Percentiles rank a stretch among this genome's conserved stretches.
phyloP scores from a whole-genome alignment of 768 basidiomycete genomes.

The Suillus variegatus region DNA sequence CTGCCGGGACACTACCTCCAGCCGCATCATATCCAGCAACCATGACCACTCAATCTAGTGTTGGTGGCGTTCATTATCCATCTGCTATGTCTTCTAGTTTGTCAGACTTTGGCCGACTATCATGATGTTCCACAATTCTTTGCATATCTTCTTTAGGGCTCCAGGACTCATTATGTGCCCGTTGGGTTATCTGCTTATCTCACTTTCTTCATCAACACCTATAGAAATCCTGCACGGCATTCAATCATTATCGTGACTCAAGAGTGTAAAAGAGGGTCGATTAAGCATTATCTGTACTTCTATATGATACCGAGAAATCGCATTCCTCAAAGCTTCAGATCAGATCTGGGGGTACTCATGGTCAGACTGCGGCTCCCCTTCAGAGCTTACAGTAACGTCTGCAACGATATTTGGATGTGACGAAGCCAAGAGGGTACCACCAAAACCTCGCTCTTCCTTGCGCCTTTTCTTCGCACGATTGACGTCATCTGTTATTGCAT shows the following conservation, averaged over 20 bases:
- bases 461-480: slow-evolving; percentile 41
- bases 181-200: slow-evolving; percentile 23
- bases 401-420: slow-evolving; percentile 30
- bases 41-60: slow-evolving; percentile 21
- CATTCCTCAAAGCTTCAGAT: slow-evolving; percentile 27
- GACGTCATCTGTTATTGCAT: slow-evolving; percentile 51
- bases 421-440: slow-evolving; percentile 68
- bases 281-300: slow-evolving; percentile 38
- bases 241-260: slow-evolving; percentile 16
- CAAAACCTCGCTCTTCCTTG: slow-evolving; percentile 67
- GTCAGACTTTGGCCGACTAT: slow-evolving; percentile 27
- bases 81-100: slow-evolving; percentile 25
- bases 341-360: slow-evolving; percentile 41
- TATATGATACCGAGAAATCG: slow-evolving; percentile 33
- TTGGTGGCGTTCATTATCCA: slow-evolving; percentile 21
- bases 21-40: slow-evolving; percentile 28
- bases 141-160: slow-evolving; percentile 23
- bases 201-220: slow-evolving; percentile 27
- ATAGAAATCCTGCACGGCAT: slow-evolving; percentile 29
- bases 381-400: slow-evolving; percentile 36
- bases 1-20: slow-evolving; percentile 31
- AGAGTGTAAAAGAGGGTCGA: slow-evolving; percentile 25
- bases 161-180: slow-evolving; percentile 29
- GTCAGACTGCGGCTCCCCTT: slow-evolving; percentile 25
- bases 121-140: slow-evolving; percentile 16